Conservation (phyloP, 345 rosid species). For the Turnera subulata region DNA sequence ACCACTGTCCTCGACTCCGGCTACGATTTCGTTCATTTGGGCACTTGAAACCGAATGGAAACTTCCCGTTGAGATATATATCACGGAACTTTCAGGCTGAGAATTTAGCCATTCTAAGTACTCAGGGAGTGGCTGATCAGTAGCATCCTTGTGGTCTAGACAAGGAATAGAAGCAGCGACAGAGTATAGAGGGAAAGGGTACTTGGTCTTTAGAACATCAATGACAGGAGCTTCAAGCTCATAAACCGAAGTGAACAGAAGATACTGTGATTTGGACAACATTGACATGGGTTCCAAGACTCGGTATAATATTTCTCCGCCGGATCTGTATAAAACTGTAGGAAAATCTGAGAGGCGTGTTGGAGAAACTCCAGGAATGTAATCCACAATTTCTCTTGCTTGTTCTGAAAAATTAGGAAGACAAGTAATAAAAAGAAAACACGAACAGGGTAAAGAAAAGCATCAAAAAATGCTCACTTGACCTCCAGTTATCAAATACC, state of each 20-base stretch:
- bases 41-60: not conserved
- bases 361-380: constrained; percentile 23
- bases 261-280: constrained; percentile 10
- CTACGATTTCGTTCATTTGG: constrained; percentile 10
- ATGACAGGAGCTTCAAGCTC: constrained; percentile 13
- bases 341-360: constrained; percentile 20
- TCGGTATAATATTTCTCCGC: not conserved
- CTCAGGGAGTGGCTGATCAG: too few species aligned
- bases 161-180: constrained; percentile 14
- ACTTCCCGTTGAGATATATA: constrained; percentile 5
- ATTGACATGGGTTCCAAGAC: not conserved
- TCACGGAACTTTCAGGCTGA: too few species aligned
- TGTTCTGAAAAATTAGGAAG: not conserved
- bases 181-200: not conserved
- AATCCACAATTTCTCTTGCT: constrained; percentile 27
- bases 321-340: constrained; percentile 3
- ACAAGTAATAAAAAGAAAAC: too few species aligned
- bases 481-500: too few species aligned
- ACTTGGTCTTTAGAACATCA: not conserved
- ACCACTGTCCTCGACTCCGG: constrained; percentile 5
- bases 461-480: too few species aligned
- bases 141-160: not conserved
- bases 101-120: too few species aligned
- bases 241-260: constrained; percentile 4
- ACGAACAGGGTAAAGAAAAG: too few species aligned